These are phyloP conservation scores for Asterochloris erici DNA, from an alignment of 139 green algal species.

Conservation along the genomic window DNA sequence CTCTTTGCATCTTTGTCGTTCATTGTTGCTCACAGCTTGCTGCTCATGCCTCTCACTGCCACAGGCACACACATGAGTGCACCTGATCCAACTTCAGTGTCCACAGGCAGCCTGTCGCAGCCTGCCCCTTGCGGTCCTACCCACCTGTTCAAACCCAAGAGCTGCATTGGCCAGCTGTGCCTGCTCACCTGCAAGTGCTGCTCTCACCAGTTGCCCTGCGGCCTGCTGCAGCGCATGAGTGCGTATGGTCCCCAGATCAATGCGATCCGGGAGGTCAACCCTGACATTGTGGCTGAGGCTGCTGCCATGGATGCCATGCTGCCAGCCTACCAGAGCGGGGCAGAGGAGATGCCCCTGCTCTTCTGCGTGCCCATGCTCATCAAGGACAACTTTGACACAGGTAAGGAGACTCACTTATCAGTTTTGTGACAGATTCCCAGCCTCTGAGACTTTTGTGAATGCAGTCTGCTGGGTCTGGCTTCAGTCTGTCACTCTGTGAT, in stretches of 20 bases:
- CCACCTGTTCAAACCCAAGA: not conserved
- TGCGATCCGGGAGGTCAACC: not conserved
- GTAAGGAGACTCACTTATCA: too few relatives aligned
- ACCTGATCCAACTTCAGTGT: too few relatives aligned
- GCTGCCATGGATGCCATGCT: slow-evolving; percentile 4
- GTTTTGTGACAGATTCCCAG: too few relatives aligned
- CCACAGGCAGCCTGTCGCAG: not conserved
- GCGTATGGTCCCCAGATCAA: slow-evolving; percentile 18
- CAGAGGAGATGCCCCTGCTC: slow-evolving; percentile 8
- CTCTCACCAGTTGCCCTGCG: not conserved
- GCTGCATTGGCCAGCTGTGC: not conserved
- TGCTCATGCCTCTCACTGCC: too few relatives aligned
- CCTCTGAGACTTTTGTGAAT: too few relatives aligned
- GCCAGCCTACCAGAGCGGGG: not conserved
- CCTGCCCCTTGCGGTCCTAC: too few relatives aligned
- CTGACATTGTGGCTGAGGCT: slow-evolving; percentile 6
- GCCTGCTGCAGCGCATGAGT: slow-evolving; percentile 5
- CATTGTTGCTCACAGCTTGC: too few relatives aligned
- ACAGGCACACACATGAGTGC: not conserved
- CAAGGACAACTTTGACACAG: slow-evolving; percentile 25
- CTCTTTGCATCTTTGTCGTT: not conserved
- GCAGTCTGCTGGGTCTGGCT: too few relatives aligned
- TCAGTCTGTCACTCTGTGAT: not conserved
- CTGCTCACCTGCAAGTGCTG: not conserved
- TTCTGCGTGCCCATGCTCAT: slow-evolving; percentile 29